Evolutionary conservation across 768 basidiomycete genomes (phyloP).

Genomic region (Pisolithus marmoratus): DNA sequence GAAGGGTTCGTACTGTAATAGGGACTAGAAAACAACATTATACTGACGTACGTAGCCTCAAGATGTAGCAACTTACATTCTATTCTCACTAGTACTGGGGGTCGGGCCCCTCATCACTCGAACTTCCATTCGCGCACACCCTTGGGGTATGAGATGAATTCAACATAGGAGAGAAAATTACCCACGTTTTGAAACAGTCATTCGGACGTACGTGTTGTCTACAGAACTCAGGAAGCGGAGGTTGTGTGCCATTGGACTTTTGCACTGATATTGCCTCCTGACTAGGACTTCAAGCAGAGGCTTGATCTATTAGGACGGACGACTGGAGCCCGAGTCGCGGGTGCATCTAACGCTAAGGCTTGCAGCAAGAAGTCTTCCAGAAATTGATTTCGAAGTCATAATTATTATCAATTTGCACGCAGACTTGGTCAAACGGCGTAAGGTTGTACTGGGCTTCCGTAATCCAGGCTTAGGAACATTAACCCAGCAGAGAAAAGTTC

Average conservation of each 20-base stretch:
- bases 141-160: too few species aligned
- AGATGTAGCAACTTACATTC: too few species aligned
- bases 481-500: constrained; percentile 39
- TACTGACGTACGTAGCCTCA: too few species aligned
- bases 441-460: constrained; percentile 75
- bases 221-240: constrained; percentile 69
- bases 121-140: too few species aligned
- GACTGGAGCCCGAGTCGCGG: constrained; percentile 47
- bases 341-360: constrained; percentile 52
- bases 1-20: too few species aligned
- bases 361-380: constrained; percentile 66
- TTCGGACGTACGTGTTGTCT: constrained; percentile 79
- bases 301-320: constrained; percentile 61
- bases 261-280: constrained; percentile 69
- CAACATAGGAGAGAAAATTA: too few species aligned
- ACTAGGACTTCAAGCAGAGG: constrained; percentile 61
- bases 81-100: too few species aligned
- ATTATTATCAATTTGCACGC: constrained; percentile 60
- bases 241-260: constrained; percentile 67
- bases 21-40: too few species aligned
- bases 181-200: too few species aligned
- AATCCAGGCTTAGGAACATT: constrained; percentile 70
- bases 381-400: constrained; percentile 50
- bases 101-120: too few species aligned
- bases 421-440: constrained; percentile 81